Evolutionary conservation across 2,329 filamentous ascomycete genomes (phyloP), one percentile per base, ranked within the genome.

Genomic region (Fusarium virguliforme): DNA sequence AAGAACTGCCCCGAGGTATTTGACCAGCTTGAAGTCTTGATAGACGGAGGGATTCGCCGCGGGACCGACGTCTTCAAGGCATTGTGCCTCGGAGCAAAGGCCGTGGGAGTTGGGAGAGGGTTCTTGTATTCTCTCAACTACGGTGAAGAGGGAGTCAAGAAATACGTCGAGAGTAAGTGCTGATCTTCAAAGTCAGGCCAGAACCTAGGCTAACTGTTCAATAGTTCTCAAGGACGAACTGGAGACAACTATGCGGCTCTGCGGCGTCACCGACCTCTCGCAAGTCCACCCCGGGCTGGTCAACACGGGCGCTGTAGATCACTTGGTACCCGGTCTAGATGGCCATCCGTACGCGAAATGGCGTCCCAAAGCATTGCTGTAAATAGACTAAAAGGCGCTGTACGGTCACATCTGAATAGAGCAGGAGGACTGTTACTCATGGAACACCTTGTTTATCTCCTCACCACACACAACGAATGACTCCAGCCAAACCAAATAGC

Each of bases 51-150:
- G 0, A 84, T 93, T 32, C 84, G 85, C n/a, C 81, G 90, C 18
- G 91, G 91, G 0, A 88, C 89, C 0, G 90, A 93, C 74, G 87
- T 92, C 4, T 84, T 93, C 71, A 92, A 92, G 77, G 89, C 89
- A 0, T 74, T 92, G 10, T 90, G 89, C 58, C 80, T 92, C 0
- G 91, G 91, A 0, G 90, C 89, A 0, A 89, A 82, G 59, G 89
- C 87, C 0, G 90, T 90, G 0, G 90, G 90, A 0, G 80, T 93
- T 9, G 91, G 90, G 0, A 81, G 90, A 18, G 88, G 88, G 0
- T 87, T 90, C 60, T 70, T 92, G 43, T 91, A 86, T 73, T 86
- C 86, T 2, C 74, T 91, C 65, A 87, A 85, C 15, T 92, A 92
- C 72, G 90, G 90, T 1, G 83, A 83, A 64, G 84, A 90, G 69